Conservation (phyloP, 2,329 filamentous ascomycete species). For the Apiospora saccharicola region DNA sequence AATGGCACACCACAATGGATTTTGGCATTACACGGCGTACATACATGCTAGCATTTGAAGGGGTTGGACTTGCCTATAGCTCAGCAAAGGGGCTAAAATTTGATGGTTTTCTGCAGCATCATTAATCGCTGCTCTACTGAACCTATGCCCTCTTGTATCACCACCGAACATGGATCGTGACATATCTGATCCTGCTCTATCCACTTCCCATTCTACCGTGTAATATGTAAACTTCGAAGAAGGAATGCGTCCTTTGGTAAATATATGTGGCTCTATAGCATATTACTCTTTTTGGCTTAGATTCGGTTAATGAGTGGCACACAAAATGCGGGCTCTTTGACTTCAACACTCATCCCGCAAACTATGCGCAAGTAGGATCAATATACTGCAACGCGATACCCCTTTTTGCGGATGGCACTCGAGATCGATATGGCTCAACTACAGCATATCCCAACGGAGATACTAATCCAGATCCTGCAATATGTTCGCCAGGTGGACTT, state of each 20-base stretch:
- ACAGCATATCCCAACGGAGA: conserved; percentile 28
- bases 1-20: neutral
- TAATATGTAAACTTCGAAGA: neutral
- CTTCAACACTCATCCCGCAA: neutral
- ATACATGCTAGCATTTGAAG: neutral
- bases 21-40: conserved; percentile 7
- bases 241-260: neutral
- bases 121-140: neutral
- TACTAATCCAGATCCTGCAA: conserved; percentile 27
- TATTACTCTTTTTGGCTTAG: conserved; percentile 11
- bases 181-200: neutral
- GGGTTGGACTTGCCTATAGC: conserved; percentile 7
- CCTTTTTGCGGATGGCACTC: neutral
- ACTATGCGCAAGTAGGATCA: neutral
- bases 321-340: neutral
- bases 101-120: neutral
- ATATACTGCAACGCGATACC: neutral
- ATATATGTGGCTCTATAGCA: neutral
- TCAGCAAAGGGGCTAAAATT: conserved; percentile 4
- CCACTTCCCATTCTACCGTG: neutral
- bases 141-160: neutral
- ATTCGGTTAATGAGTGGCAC: conserved; percentile 5
- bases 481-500: conserved; percentile 29
- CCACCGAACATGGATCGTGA: neutral
- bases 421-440: conserved; percentile 28